phyloP scores from a whole-genome alignment of 2,329 filamentous ascomycete genomes.

The Nemania abortiva region DNA sequence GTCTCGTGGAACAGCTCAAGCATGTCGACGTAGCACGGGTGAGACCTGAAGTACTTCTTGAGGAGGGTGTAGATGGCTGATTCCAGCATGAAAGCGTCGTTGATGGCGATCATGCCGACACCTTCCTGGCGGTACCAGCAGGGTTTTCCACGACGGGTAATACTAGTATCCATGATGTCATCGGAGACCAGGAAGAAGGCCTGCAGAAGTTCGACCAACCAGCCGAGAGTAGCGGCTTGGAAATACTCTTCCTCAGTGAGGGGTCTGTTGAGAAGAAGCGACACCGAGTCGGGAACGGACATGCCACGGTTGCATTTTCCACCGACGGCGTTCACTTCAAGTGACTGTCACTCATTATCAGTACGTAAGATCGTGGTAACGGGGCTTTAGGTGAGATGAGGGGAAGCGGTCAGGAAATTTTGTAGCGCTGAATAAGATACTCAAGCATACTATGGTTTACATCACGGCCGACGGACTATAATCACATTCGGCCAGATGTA shows the following conservation, averaged over 20 bases:
- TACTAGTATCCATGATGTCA: slow-evolving; percentile 97
- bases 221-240: slow-evolving; percentile 87
- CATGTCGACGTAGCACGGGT: slow-evolving; percentile 90
- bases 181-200: slow-evolving; percentile 99
- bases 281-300: slow-evolving; percentile 92
- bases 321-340: slow-evolving; percentile 88
- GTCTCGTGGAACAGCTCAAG: slow-evolving; percentile 97
- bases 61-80: slow-evolving; percentile 88
- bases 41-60: slow-evolving; percentile 91
- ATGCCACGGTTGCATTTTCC: slow-evolving; percentile 99
- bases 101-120: slow-evolving; percentile 97
- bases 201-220: slow-evolving; percentile 98
- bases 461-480: neutral
- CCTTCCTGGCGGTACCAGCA: slow-evolving; percentile 95
- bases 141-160: slow-evolving; percentile 91
- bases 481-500: neutral
- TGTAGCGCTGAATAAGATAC: neutral
- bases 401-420: neutral
- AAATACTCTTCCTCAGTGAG: slow-evolving; percentile 89
- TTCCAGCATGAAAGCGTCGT: slow-evolving; percentile 98
- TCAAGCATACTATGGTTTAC: too few relatives aligned
- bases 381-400: neutral
- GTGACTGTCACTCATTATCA: slow-evolving; percentile 65
- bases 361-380: neutral
- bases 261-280: slow-evolving; percentile 77